Percentiles rank a stretch among this genome's conserved stretches.
Evolutionary conservation across 192 early-diverging fungal genomes (phyloP).

Genomic region (Oehlia diaphana): DNA sequence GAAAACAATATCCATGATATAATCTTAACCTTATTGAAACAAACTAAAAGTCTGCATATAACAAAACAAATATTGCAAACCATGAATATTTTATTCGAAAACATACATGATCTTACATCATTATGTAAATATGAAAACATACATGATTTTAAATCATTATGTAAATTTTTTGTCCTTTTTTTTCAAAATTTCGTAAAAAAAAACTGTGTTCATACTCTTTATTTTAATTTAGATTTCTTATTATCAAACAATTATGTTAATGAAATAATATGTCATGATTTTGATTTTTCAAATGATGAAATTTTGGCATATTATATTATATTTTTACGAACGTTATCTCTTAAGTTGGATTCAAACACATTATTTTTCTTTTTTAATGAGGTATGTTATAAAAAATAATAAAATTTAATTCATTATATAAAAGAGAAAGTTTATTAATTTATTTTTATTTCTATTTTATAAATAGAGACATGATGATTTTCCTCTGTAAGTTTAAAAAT

Average conservation of each 20-base stretch:
- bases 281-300: constrained; percentile 67
- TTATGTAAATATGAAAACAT: constrained; percentile 52
- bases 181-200: background rate
- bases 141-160: constrained; percentile 42
- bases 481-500: constrained; percentile 34
- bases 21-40: constrained; percentile 40
- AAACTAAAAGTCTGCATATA: constrained; percentile 31
- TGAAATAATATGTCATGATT: constrained; percentile 55
- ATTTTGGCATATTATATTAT: constrained; percentile 68
- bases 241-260: constrained; percentile 79
- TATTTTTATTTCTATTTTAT: background rate
- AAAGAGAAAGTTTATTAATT: background rate
- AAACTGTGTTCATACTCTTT: background rate
- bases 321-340: constrained; percentile 68
- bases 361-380: constrained; percentile 68
- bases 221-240: constrained; percentile 50
- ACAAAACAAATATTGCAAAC: constrained; percentile 49
- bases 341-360: constrained; percentile 61
- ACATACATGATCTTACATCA: constrained; percentile 42
- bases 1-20: constrained; percentile 38
- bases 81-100: constrained; percentile 59
- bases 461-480: constrained; percentile 37
- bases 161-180: constrained; percentile 32
- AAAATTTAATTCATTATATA: background rate
- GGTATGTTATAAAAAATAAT: constrained; percentile 8